Percentiles rank a stretch among this genome's conserved stretches.
Conservation (phyloP, 805 yeast species). For the Suhomyces sp. region DNA sequence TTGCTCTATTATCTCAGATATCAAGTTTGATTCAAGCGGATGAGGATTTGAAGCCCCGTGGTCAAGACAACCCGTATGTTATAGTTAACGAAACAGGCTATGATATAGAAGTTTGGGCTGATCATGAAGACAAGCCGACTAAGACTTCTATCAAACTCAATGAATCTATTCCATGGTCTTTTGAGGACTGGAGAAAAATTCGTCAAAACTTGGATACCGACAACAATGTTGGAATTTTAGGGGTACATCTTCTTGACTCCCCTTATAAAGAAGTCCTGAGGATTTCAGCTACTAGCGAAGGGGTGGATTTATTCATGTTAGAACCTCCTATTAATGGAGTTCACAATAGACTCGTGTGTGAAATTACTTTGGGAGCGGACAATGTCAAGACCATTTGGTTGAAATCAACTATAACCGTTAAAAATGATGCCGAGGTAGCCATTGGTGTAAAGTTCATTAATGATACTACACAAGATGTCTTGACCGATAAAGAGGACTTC, state of each 20-base stretch:
- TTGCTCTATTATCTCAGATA: constrained; percentile 73
- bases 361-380: constrained; percentile 65
- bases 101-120: constrained; percentile 81
- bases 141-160: constrained; percentile 44
- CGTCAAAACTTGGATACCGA: constrained; percentile 77
- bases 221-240: constrained; percentile 57
- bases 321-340: constrained; percentile 59
- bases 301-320: constrained; percentile 72
- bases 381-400: constrained; percentile 76
- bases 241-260: constrained; percentile 57
- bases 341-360: constrained; percentile 74
- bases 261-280: constrained; percentile 51
- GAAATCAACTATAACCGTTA: constrained; percentile 69
- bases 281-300: constrained; percentile 74
- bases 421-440: constrained; percentile 59
- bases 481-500: constrained; percentile 22
- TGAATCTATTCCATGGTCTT: constrained; percentile 73
- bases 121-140: constrained; percentile 26
- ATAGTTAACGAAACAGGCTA: constrained; percentile 84
- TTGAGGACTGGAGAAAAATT: constrained; percentile 88
- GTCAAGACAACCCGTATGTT: constrained; percentile 77
- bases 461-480: constrained; percentile 24
- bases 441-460: constrained; percentile 46
- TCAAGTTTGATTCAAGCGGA: constrained; percentile 55
- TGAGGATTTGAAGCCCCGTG: constrained; percentile 58